Evolutionary conservation across 1,284 basidiomycete species (phyloP).

Genomic region (Ceratobasidium sp.): DNA sequence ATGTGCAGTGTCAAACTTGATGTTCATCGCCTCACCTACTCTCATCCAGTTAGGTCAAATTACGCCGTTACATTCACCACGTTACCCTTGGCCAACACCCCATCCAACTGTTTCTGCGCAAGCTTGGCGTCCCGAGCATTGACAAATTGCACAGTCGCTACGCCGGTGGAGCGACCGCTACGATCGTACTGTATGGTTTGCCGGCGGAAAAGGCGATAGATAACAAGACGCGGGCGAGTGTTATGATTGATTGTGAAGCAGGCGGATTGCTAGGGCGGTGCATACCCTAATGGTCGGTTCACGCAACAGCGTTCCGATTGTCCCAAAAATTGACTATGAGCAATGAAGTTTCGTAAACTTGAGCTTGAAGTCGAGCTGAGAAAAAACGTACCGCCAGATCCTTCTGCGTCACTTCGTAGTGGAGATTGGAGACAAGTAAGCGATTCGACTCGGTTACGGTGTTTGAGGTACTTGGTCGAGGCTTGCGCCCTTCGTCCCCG

Average conservation of each 20-base stretch:
- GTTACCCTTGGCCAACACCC: conserved; percentile 90
- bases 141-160: conserved; percentile 86
- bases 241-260: conserved; percentile 47
- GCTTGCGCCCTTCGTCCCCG: conserved; percentile 50
- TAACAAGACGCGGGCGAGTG: conserved; percentile 42
- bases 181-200: conserved; percentile 85
- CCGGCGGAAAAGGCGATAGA: conserved; percentile 54
- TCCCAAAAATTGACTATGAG: conserved; percentile 86
- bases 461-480: conserved; percentile 54
- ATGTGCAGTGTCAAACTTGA: conserved; percentile 43
- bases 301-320: conserved; percentile 90
- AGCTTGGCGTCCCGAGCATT: conserved; percentile 81
- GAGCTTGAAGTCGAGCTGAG: background rate
- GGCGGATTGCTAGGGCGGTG: conserved; percentile 49
- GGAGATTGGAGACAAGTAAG: conserved; percentile 87
- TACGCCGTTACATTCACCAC: conserved; percentile 36
- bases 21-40: conserved; percentile 46
- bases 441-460: conserved; percentile 61
- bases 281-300: conserved; percentile 96
- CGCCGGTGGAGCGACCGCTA: conserved; percentile 91
- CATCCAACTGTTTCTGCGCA: conserved; percentile 89
- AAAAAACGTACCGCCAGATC: conserved; percentile 81
- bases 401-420: conserved; percentile 92
- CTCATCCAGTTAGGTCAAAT: background rate
- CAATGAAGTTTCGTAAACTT: background rate